Evolutionary conservation across 257 asterid species (phyloP).

Genomic region (Nicotiana otophora): DNA sequence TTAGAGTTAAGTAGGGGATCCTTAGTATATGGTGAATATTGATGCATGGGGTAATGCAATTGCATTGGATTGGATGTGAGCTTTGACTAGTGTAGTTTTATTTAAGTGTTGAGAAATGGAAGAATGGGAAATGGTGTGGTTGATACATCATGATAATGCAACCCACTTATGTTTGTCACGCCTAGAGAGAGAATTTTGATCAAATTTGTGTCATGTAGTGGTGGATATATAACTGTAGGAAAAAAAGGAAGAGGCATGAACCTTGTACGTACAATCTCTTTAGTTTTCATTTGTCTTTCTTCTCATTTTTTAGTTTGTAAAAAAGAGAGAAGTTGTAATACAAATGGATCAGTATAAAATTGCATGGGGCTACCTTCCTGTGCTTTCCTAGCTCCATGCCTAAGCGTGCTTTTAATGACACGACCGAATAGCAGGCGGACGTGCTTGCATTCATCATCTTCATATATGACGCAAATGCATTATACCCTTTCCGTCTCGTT

Average conservation of each 20-base stretch:
- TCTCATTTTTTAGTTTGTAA: too few species aligned
- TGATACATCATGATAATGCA: constrained; percentile 67
- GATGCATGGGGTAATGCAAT: not conserved
- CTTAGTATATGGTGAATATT: not conserved
- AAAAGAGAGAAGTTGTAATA: not conserved
- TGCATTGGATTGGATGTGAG: not conserved
- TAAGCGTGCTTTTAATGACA: constrained; percentile 11
- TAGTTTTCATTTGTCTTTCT: not conserved
- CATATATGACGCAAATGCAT: not conserved
- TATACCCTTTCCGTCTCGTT: too few species aligned
- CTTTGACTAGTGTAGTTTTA: not conserved
- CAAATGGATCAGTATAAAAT: not conserved
- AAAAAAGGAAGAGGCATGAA: not conserved
- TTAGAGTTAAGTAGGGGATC: too few species aligned
- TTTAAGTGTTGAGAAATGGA: not conserved
- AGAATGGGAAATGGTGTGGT: constrained; percentile 30
- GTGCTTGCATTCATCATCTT: not conserved
- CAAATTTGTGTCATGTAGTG: not conserved
- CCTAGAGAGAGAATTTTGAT: constrained; percentile 37
- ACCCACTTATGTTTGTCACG: constrained; percentile 78
- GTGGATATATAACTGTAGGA: not conserved
- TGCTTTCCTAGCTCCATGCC: not conserved
- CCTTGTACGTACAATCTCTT: not conserved
- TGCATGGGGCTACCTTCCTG: not conserved
- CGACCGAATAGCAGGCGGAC: not conserved